phyloP scores from a whole-genome alignment of 2,329 filamentous ascomycete genomes.

The Monosporascus sp. region DNA sequence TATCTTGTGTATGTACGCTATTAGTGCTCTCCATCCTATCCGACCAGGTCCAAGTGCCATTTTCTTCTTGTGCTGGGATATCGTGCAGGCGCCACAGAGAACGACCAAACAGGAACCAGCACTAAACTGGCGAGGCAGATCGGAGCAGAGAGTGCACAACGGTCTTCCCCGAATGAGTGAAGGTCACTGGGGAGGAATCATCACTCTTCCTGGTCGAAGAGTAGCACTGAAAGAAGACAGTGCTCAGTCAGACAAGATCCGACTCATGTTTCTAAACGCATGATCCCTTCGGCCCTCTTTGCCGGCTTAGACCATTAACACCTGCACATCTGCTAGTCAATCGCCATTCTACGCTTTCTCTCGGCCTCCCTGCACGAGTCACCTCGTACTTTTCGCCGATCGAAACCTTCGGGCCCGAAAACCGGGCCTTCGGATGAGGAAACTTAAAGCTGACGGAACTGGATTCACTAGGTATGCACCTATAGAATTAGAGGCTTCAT shows the following conservation, averaged over 20 bases:
- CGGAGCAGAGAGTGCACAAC: constrained; percentile 13
- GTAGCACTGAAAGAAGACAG: not conserved
- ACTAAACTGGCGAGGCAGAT: constrained; percentile 18
- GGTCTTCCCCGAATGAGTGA: constrained; percentile 5
- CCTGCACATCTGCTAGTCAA: not conserved
- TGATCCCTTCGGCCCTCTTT: no score
- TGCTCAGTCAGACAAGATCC: not conserved
- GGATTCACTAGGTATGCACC: not conserved
- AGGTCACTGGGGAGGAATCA: not conserved
- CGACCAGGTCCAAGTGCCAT: constrained; percentile 21
- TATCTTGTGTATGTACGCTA: constrained; percentile 8
- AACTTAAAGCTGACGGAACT: constrained; percentile 16
- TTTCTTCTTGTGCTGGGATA: constrained; percentile 18
- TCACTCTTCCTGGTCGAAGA: not conserved
- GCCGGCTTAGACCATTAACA: no score
- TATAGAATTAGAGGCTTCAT: constrained; percentile 4
- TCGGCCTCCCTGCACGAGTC: not conserved
- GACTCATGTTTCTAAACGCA: not conserved
- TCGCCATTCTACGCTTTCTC: not conserved
- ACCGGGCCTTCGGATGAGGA: not conserved
- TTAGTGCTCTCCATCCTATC: constrained; percentile 23
- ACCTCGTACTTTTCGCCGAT: not conserved
- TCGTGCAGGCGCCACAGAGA: constrained; percentile 26
- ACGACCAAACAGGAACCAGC: constrained; percentile 11
- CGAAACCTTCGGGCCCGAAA: not conserved